A percentile compares a stretch with the other conserved stretches of the same genome.
These are phyloP conservation scores for Arctostaphylos glauca DNA, from an alignment of 148 eudicot genomes.

Conservation along the genomic window DNA sequence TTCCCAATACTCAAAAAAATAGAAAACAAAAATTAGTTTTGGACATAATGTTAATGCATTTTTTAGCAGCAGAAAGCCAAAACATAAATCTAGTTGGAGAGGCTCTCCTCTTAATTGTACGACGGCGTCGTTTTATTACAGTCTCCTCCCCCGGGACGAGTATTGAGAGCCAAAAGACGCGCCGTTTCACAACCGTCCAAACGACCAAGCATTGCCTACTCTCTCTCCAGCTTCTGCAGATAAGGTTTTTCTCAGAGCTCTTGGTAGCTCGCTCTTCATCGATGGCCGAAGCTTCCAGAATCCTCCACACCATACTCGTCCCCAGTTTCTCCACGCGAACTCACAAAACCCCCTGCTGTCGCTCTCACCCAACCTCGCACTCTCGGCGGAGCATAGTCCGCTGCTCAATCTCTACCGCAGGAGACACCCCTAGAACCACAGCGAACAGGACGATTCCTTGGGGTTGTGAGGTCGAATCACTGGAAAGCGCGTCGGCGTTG, in stretches of 20 bases:
- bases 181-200: constrained; percentile 16
- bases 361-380: constrained; percentile 1
- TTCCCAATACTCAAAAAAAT: no score
- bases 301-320: constrained; percentile 35
- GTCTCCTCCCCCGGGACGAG: not conserved
- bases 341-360: constrained; percentile 7
- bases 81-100: no score
- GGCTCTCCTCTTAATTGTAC: no score
- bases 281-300: constrained; percentile 60
- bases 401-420: constrained; percentile 45
- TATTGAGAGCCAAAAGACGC: not conserved
- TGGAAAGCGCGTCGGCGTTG: constrained; percentile 66
- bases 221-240: constrained; percentile 19
- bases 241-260: constrained; percentile 29
- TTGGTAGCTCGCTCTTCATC: constrained; percentile 14
- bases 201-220: not conserved
- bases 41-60: no score
- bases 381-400: constrained; percentile 18
- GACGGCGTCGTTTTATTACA: not conserved
- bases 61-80: no score
- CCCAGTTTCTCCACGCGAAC: constrained; percentile 28
- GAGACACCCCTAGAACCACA: constrained; percentile 16
- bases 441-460: constrained; percentile 40
- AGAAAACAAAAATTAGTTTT: no score
- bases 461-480: constrained; percentile 87